phyloP scores from a whole-genome alignment of 805 yeast genomes.

The Cyberlindnera nakhonratchasimensis region DNA sequence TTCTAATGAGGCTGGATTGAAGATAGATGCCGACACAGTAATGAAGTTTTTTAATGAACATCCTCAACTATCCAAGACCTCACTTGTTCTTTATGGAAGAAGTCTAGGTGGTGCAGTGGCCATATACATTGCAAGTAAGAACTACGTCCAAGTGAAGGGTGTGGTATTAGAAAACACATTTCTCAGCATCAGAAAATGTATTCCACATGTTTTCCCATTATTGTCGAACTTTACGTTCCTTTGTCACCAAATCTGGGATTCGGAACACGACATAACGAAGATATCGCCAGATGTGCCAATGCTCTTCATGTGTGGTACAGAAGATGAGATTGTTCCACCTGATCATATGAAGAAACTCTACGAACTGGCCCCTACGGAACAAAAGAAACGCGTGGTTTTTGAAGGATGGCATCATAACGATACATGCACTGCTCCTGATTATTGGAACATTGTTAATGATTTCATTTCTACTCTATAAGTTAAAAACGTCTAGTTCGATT shows the following conservation, averaged over 20 bases:
- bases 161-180: slow-evolving; percentile 86
- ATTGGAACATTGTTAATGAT: slow-evolving; percentile 67
- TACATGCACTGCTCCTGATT: slow-evolving; percentile 67
- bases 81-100: slow-evolving; percentile 75
- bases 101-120: slow-evolving; percentile 96
- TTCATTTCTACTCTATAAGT: slow-evolving; percentile 40
- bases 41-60: slow-evolving; percentile 55
- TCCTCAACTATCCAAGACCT: slow-evolving; percentile 46
- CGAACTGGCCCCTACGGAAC: slow-evolving; percentile 45
- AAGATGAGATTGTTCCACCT: slow-evolving; percentile 93
- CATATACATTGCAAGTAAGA: slow-evolving; percentile 67
- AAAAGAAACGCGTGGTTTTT: slow-evolving; percentile 53
- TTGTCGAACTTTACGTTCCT: slow-evolving; percentile 51
- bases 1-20: slow-evolving; percentile 76
- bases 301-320: slow-evolving; percentile 65
- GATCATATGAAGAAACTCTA: slow-evolving; percentile 64
- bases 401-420: slow-evolving; percentile 76
- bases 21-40: slow-evolving; percentile 74
- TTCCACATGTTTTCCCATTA: slow-evolving; percentile 72
- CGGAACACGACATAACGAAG: slow-evolving; percentile 53
- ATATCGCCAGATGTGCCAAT: slow-evolving; percentile 58
- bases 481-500: background rate
- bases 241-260: slow-evolving; percentile 82
- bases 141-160: slow-evolving; percentile 51
- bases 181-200: slow-evolving; percentile 63